Conservation (phyloP, 139 green algal genomes). For the Micractinium sp. region DNA sequence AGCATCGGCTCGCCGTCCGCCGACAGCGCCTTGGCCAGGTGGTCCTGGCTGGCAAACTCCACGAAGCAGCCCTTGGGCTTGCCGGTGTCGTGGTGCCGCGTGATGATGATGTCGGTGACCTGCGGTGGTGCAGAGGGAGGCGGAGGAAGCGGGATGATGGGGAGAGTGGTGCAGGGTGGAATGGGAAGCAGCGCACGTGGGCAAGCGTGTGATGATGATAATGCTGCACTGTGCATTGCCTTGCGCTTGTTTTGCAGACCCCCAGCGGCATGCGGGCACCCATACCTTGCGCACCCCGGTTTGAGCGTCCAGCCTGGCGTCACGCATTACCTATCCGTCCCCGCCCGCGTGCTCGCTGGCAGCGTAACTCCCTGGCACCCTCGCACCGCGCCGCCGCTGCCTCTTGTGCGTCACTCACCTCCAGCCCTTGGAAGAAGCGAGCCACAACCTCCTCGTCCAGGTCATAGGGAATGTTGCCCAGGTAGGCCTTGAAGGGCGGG, state of each 20-base stretch:
- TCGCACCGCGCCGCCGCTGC: no score
- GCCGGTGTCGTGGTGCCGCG: conserved; percentile 56
- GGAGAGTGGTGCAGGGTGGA: no score
- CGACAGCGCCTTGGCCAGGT: conserved; percentile 36
- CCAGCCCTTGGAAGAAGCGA: conserved; percentile 31
- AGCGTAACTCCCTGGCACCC: no score
- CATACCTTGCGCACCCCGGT: no score
- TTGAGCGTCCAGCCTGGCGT: no score
- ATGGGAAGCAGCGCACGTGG: no score
- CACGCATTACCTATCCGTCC: no score
- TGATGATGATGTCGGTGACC: conserved; percentile 53
- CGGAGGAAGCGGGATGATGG: neutral
- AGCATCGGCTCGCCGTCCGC: conserved; percentile 32
- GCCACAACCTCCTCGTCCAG: conserved; percentile 38
- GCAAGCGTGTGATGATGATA: no score
- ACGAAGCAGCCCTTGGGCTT: conserved; percentile 62
- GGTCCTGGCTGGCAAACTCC: conserved; percentile 51
- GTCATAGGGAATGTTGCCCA: conserved; percentile 62
- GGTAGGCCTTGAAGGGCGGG: conserved; percentile 59
- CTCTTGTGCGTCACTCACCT: conserved; percentile 1
- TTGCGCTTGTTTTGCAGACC: no score
- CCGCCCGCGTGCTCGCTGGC: no score
- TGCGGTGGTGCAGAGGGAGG: neutral
- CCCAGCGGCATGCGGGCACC: no score
- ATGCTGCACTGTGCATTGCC: no score